Percentiles rank a stretch among this genome's conserved stretches.
phyloP scores from a whole-genome alignment of 108 stramenopile species.

The Cyclotella cryptica region DNA sequence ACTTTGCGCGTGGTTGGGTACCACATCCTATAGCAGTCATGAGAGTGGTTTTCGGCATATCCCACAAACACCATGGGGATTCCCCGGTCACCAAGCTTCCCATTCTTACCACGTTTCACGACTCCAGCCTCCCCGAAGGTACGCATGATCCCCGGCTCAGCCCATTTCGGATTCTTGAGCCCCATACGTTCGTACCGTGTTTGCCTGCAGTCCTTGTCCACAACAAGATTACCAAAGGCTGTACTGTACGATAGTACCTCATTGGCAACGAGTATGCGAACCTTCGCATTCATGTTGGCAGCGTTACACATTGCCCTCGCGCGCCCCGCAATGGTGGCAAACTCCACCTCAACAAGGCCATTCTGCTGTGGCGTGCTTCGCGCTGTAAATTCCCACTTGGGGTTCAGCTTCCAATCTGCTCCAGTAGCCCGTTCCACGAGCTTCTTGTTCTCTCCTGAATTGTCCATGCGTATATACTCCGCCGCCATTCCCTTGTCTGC shows the following conservation, averaged over 20 bases:
- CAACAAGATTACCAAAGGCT: too few relatives aligned
- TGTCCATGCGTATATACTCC: background rate
- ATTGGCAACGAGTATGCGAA: too few relatives aligned
- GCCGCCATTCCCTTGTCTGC: background rate
- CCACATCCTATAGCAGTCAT: too few relatives aligned
- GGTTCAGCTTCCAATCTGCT: background rate
- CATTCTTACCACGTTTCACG: background rate
- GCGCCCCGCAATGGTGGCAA: background rate
- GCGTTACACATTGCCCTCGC: background rate
- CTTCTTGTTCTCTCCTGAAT: slow-evolving; percentile 1
- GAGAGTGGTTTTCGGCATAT: too few relatives aligned
- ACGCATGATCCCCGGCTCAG: too few relatives aligned
- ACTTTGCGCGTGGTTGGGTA: too few relatives aligned
- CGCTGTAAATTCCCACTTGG: background rate
- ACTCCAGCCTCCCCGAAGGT: background rate
- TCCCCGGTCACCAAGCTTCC: too few relatives aligned
- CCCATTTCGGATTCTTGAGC: too few relatives aligned
- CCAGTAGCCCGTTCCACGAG: background rate
- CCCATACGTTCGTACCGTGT: background rate
- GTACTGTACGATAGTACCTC: too few relatives aligned
- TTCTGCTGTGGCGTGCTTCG: background rate
- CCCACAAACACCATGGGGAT: too few relatives aligned
- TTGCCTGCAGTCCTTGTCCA: too few relatives aligned
- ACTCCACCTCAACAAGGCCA: background rate
- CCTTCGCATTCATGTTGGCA: too few relatives aligned